Conservation (phyloP, 2,329 filamentous ascomycete genomes). For the Reticulascus tulasneorum region DNA sequence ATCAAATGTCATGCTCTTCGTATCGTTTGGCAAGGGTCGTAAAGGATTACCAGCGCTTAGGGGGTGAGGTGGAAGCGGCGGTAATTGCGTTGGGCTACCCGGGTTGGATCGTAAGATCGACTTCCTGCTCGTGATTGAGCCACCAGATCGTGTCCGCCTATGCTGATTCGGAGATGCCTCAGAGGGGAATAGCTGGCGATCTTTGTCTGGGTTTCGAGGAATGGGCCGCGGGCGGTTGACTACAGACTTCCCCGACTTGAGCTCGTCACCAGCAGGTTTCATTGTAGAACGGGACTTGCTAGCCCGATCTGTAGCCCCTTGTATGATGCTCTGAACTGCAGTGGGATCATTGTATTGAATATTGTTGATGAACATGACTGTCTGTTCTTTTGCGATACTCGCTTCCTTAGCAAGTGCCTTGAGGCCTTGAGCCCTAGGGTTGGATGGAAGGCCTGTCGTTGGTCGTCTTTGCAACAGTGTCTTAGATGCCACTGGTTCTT, state of each 20-base stretch:
- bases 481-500: slow-evolving; percentile 21
- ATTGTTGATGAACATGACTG: slow-evolving; percentile 53
- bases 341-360: slow-evolving; percentile 52
- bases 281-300: slow-evolving; percentile 12
- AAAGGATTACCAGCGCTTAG: slow-evolving; percentile 33
- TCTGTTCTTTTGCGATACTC: slow-evolving; percentile 32
- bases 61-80: slow-evolving; percentile 47
- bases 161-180: slow-evolving; percentile 38
- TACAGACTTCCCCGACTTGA: slow-evolving; percentile 33
- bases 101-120: slow-evolving; percentile 40
- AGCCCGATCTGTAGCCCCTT: slow-evolving; percentile 33
- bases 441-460: slow-evolving; percentile 43
- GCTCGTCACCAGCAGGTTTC: slow-evolving; percentile 1
- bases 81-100: slow-evolving; percentile 45
- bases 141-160: slow-evolving; percentile 46
- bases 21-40: slow-evolving; percentile 46
- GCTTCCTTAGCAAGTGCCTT: slow-evolving; percentile 23
- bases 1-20: slow-evolving; percentile 55
- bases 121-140: slow-evolving; percentile 40
- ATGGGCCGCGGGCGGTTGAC: slow-evolving; percentile 55
- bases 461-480: slow-evolving; percentile 38
- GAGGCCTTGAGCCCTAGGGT: slow-evolving; percentile 37
- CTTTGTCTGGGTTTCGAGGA: slow-evolving; percentile 42
- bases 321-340: slow-evolving; percentile 45
- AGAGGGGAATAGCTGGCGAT: slow-evolving; percentile 44